phyloP scores from a whole-genome alignment of 2,329 filamentous ascomycete species.

The Ilyonectria destructans region DNA sequence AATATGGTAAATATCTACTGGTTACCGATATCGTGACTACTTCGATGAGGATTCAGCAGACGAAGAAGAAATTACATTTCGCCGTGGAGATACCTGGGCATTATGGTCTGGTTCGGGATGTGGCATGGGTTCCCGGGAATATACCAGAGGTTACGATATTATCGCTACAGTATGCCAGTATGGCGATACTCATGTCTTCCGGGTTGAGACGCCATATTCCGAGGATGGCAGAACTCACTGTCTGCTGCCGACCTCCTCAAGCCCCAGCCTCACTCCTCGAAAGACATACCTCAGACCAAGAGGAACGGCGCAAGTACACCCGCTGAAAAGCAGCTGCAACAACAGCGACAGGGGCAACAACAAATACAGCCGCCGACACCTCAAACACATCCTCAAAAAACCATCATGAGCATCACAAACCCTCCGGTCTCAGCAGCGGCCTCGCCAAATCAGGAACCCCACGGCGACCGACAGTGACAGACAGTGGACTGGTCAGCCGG shows the following conservation, averaged over 20 bases:
- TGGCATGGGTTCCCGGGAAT: constrained; percentile 95
- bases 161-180: constrained; percentile 95
- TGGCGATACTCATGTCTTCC: constrained; percentile 88
- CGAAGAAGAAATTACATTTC: constrained; percentile 85
- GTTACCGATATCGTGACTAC: constrained; percentile 71
- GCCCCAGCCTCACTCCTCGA: constrained; percentile 45
- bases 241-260: constrained; percentile 62
- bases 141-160: constrained; percentile 87
- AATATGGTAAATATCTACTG: constrained; percentile 87
- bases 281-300: constrained; percentile 49
- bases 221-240: constrained; percentile 67
- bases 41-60: constrained; percentile 68
- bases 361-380: constrained; percentile 39
- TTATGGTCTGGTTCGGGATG: constrained; percentile 84
- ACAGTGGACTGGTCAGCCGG: constrained; percentile 69
- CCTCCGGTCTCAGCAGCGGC: constrained; percentile 68
- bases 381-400: constrained; percentile 35
- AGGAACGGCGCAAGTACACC: constrained; percentile 49
- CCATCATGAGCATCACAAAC: constrained; percentile 53
- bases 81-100: constrained; percentile 84
- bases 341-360: constrained; percentile 52
- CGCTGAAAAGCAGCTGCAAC: constrained; percentile 34
- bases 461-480: constrained; percentile 60
- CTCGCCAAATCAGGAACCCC: constrained; percentile 64
- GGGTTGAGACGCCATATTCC: constrained; percentile 75